Evolutionary conservation across 306 rosid species (phyloP).

Genomic region (Citrullus amarus): DNA sequence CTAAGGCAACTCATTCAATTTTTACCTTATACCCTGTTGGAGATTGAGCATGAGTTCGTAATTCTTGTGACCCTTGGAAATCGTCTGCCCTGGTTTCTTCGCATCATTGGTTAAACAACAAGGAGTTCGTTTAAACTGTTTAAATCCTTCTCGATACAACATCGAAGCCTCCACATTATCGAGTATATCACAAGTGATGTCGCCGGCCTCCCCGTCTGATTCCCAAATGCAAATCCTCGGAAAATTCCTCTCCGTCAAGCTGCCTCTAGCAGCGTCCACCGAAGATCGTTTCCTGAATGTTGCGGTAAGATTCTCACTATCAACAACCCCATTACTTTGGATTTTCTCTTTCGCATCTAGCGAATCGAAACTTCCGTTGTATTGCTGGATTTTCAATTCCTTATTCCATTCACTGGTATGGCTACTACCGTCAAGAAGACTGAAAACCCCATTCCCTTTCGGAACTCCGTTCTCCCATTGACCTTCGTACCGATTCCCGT

Average conservation of each 20-base stretch:
- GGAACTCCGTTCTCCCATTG: slow-evolving; percentile 86
- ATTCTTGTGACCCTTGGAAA: slow-evolving; percentile 81
- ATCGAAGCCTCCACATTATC: slow-evolving; percentile 86
- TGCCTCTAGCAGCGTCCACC: slow-evolving; percentile 40
- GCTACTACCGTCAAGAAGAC: slow-evolving; percentile 73
- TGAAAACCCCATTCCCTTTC: slow-evolving; percentile 67
- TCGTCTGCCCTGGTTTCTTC: slow-evolving; percentile 70
- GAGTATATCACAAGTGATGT: slow-evolving; percentile 82
- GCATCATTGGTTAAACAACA: slow-evolving; percentile 40
- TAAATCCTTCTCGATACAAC: slow-evolving; percentile 32
- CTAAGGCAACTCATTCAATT: not conserved
- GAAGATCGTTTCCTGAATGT: slow-evolving; percentile 65
- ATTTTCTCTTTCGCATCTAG: slow-evolving; percentile 13
- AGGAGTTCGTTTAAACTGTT: slow-evolving; percentile 41
- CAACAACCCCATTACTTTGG: slow-evolving; percentile 19
- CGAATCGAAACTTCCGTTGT: slow-evolving; percentile 47
- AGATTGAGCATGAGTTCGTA: slow-evolving; percentile 92
- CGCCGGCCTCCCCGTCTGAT: slow-evolving; percentile 90
- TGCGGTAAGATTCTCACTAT: slow-evolving; percentile 27
- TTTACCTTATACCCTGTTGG: slow-evolving; percentile 80
- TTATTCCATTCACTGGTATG: slow-evolving; percentile 63
- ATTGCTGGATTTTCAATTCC: slow-evolving; percentile 45
- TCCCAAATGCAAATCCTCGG: slow-evolving; percentile 94
- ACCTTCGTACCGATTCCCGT: slow-evolving; percentile 79
- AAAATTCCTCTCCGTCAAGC: slow-evolving; percentile 49